These are phyloP conservation scores for Candida multigemmis DNA, from an alignment of 805 yeast species.

Conservation along the genomic window DNA sequence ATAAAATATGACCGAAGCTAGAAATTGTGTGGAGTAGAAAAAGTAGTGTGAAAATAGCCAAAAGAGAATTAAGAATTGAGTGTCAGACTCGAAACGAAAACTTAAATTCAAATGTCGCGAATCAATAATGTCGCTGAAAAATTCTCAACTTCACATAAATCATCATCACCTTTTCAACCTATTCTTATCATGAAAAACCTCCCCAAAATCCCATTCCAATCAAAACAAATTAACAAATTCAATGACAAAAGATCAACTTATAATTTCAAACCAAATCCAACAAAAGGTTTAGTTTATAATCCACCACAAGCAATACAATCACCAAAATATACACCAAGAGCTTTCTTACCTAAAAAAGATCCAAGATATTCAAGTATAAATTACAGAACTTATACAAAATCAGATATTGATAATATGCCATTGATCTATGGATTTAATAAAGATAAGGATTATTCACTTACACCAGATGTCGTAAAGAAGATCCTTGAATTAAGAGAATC, in stretches of 20 bases:
- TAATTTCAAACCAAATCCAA: slow-evolving; percentile 48
- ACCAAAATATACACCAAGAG: slow-evolving; percentile 54
- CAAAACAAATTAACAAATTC: slow-evolving; percentile 43
- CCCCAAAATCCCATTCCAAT: slow-evolving; percentile 26
- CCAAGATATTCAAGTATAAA: slow-evolving; percentile 37
- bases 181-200: too few relatives aligned
- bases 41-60: slow-evolving; percentile 3
- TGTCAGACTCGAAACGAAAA: not conserved
- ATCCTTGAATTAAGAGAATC: slow-evolving; percentile 44
- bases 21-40: too few relatives aligned
- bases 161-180: slow-evolving; percentile 4
- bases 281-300: slow-evolving; percentile 52
- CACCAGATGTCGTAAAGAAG: slow-evolving; percentile 48
- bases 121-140: not conserved
- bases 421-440: slow-evolving; percentile 27
- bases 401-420: slow-evolving; percentile 30
- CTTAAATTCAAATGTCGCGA: not conserved
- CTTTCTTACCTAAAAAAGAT: slow-evolving; percentile 57
- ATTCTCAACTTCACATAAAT: slow-evolving; percentile 1
- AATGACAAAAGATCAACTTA: slow-evolving; percentile 57
- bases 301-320: slow-evolving; percentile 51
- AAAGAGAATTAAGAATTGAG: not conserved
- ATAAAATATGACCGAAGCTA: too few relatives aligned
- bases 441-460: slow-evolving; percentile 43
- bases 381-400: slow-evolving; percentile 19